A percentile compares a stretch with the other conserved stretches of the same genome.
These are phyloP conservation scores for Penicillium macrosclerotiorum DNA, from an alignment of 495 filamentous ascomycete species.

Conservation along the genomic window DNA sequence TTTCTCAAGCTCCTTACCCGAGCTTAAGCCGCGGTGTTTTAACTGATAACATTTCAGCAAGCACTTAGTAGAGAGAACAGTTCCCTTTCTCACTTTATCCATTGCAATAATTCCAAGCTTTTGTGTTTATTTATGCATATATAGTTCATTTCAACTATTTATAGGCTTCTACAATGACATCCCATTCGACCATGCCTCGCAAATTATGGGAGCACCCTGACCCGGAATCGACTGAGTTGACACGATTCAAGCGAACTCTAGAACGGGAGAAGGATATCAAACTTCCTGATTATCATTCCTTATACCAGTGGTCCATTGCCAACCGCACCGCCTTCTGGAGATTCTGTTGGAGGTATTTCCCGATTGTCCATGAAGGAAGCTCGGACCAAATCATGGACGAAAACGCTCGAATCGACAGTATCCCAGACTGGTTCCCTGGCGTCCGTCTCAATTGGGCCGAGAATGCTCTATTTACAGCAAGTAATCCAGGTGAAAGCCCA, in stretches of 20 bases:
- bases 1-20: constrained; percentile 1
- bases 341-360: constrained; percentile 19
- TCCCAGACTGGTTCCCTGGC: constrained; percentile 42
- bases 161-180: not conserved
- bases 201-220: constrained; percentile 9
- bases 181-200: constrained; percentile 2
- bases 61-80: not conserved
- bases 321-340: constrained; percentile 14
- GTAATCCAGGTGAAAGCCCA: not conserved
- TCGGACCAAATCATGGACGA: constrained; percentile 12
- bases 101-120: not conserved
- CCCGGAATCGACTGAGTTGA: constrained; percentile 5
- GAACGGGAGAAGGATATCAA: constrained; percentile 1
- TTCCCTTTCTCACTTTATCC: not conserved
- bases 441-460: constrained; percentile 75
- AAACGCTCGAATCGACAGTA: constrained; percentile 14
- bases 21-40: not conserved
- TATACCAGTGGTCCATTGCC: constrained; percentile 10
- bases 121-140: too few relatives aligned
- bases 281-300: constrained; percentile 3
- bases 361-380: constrained; percentile 12
- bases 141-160: too few relatives aligned
- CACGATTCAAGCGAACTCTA: constrained; percentile 1
- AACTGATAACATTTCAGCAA: not conserved
- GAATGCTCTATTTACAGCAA: constrained; percentile 59